Evolutionary conservation across 2,329 filamentous ascomycete species (phyloP).

Genomic region (Fonsecaea monophora): DNA sequence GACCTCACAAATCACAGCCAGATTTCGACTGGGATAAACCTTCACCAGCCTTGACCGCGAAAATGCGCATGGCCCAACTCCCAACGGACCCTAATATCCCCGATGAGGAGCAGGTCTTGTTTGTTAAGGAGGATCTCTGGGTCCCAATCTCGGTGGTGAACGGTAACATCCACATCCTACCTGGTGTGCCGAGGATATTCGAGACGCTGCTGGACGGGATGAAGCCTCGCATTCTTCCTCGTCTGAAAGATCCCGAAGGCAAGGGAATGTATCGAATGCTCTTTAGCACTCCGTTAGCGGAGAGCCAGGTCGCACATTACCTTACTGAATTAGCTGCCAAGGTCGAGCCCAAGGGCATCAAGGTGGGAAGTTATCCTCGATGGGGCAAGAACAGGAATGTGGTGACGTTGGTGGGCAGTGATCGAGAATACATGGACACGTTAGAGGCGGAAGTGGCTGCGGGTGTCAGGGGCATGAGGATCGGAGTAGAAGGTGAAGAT

Average conservation of each 20-base stretch:
- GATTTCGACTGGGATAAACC: constrained; percentile 85
- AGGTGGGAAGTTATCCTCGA: constrained; percentile 92
- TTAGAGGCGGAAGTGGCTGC: constrained; percentile 78
- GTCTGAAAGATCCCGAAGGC: constrained; percentile 78
- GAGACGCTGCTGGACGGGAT: constrained; percentile 78
- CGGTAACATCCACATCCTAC: constrained; percentile 90
- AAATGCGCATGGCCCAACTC: constrained; percentile 87
- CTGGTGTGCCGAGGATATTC: constrained; percentile 86
- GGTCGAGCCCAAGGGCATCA: constrained; percentile 78
- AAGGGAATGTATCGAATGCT: constrained; percentile 80
- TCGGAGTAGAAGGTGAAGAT: constrained; percentile 74
- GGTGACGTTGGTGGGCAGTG: constrained; percentile 82
- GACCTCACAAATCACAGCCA: constrained; percentile 73
- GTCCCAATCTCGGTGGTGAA: constrained; percentile 89
- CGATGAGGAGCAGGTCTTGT: constrained; percentile 75
- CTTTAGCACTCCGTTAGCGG: constrained; percentile 84
- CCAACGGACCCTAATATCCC: constrained; percentile 74
- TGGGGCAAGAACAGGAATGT: constrained; percentile 90
- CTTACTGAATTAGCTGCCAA: constrained; percentile 78
- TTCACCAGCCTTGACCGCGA: constrained; percentile 77
- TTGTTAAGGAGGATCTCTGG: constrained; percentile 82
- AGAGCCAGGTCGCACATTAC: constrained; percentile 84
- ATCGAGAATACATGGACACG: constrained; percentile 77
- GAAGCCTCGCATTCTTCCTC: constrained; percentile 72
- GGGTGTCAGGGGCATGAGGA: constrained; percentile 74